phyloP scores from a whole-genome alignment of 2,329 filamentous ascomycete species.

The Phialocephala subalpina region DNA sequence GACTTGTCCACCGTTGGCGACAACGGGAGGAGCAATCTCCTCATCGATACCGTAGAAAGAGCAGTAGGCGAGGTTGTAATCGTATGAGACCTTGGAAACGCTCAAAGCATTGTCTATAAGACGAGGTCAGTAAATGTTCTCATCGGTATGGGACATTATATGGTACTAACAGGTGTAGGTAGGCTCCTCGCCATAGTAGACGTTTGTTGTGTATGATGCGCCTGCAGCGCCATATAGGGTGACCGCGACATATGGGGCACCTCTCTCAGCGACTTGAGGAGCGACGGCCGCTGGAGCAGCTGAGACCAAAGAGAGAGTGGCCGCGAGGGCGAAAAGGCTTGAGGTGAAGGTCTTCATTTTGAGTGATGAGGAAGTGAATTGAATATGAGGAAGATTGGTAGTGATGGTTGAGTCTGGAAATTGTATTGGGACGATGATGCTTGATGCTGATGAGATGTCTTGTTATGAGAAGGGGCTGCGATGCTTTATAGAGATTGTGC shows the following conservation, averaged over 20 bases:
- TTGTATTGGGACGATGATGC: neutral
- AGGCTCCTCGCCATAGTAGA: neutral
- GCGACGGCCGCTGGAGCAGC: neutral
- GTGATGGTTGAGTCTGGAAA: neutral
- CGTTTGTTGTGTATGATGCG: conserved; percentile 10
- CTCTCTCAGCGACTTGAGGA: neutral
- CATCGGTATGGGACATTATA: no score
- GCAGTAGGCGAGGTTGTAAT: neutral
- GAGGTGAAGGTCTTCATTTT: conserved; percentile 8
- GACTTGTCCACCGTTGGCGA: conserved; percentile 11
- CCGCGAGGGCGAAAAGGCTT: conserved; percentile 1
- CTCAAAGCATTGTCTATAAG: conserved; percentile 9
- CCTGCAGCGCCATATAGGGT: conserved; percentile 1
- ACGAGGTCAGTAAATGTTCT: neutral
- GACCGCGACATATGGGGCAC: neutral
- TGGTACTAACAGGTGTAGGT: neutral
- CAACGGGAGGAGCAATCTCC: conserved; percentile 1
- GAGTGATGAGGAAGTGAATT: neutral
- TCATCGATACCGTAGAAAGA: conserved; percentile 5
- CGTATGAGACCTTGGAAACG: conserved; percentile 7
- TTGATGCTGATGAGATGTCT: conserved; percentile 9
- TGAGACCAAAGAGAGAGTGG: conserved; percentile 5
- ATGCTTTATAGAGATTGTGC: conserved; percentile 1
- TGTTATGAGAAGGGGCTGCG: neutral
- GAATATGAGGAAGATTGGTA: neutral